phyloP scores from a whole-genome alignment of 768 basidiomycete species.

The Lactarius pseudohatsudake region DNA sequence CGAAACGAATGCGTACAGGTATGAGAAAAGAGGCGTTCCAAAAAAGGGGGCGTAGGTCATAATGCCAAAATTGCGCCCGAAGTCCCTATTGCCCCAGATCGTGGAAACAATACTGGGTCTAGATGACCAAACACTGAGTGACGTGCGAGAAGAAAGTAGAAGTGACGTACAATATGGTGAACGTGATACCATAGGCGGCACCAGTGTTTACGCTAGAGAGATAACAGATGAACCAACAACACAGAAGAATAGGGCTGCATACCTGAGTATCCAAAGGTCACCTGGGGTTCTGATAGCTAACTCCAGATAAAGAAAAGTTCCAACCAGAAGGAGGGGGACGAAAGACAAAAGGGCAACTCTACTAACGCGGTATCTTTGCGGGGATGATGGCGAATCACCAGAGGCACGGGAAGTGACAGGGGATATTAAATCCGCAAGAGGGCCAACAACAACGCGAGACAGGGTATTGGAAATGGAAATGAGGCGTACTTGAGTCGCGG shows the following conservation, averaged over 20 bases:
- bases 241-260: slow-evolving; percentile 21
- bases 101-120: slow-evolving; percentile 72
- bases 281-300: slow-evolving; percentile 47
- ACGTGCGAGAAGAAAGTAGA: slow-evolving; percentile 3
- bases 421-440: slow-evolving; percentile 70
- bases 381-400: slow-evolving; percentile 38
- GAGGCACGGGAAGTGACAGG: slow-evolving; percentile 53
- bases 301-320: slow-evolving; percentile 58
- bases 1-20: slow-evolving; percentile 67
- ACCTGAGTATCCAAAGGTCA: slow-evolving; percentile 74
- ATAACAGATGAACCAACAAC: slow-evolving; percentile 16
- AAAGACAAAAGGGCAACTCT: slow-evolving; percentile 59
- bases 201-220: slow-evolving; percentile 60
- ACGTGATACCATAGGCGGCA: slow-evolving; percentile 64
- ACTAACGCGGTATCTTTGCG: slow-evolving; percentile 56
- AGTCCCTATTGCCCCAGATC: slow-evolving; percentile 67
- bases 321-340: slow-evolving; percentile 47
- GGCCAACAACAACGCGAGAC: slow-evolving; percentile 65
- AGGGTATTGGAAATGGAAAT: slow-evolving; percentile 71
- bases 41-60: slow-evolving; percentile 73
- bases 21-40: slow-evolving; percentile 75
- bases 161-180: slow-evolving; percentile 64
- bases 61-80: slow-evolving; percentile 76
- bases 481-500: slow-evolving; percentile 65
- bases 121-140: slow-evolving; percentile 19